Percentiles rank a stretch among this genome's conserved stretches.
These are phyloP conservation scores for Aegilops longissima DNA, from an alignment of 176 grass and related monocot species.

Conservation along the genomic window DNA sequence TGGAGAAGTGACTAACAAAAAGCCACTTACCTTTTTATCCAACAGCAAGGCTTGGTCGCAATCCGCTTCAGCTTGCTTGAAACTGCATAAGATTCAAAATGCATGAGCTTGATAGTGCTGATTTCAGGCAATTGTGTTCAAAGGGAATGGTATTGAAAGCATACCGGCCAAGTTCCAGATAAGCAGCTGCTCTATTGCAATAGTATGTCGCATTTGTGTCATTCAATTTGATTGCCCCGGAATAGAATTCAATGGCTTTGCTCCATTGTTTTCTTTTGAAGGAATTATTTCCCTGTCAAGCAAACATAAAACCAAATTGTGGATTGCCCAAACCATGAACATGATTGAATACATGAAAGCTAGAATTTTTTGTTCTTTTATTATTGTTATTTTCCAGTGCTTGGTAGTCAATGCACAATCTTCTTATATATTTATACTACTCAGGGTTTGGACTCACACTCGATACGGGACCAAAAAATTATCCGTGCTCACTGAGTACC, in stretches of 20 bases:
- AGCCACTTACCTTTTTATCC: constrained; percentile 73
- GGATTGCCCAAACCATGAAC: background rate
- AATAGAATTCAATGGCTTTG: constrained; percentile 82
- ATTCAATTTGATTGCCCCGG: constrained; percentile 74
- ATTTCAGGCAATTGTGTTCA: constrained; percentile 24
- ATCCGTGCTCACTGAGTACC: background rate
- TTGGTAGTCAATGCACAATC: background rate
- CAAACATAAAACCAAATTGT: background rate
- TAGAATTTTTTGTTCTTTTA: background rate
- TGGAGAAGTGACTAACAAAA: background rate
- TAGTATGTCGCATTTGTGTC: constrained; percentile 88
- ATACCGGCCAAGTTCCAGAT: constrained; percentile 85
- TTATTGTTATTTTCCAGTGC: background rate
- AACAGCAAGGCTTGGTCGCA: constrained; percentile 75
- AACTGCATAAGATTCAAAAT: constrained; percentile 56
- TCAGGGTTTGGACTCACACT: background rate
- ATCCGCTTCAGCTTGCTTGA: constrained; percentile 86
- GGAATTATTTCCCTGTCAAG: constrained; percentile 80
- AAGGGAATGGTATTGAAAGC: constrained; percentile 18
- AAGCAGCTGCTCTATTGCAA: constrained; percentile 97
- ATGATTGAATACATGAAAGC: background rate
- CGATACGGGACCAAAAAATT: background rate
- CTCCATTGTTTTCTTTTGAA: constrained; percentile 84
- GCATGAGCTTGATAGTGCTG: background rate
- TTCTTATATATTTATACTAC: background rate